Evolutionary conservation across 257 asterid genomes (phyloP).

Genomic region (Avicennia marina): DNA sequence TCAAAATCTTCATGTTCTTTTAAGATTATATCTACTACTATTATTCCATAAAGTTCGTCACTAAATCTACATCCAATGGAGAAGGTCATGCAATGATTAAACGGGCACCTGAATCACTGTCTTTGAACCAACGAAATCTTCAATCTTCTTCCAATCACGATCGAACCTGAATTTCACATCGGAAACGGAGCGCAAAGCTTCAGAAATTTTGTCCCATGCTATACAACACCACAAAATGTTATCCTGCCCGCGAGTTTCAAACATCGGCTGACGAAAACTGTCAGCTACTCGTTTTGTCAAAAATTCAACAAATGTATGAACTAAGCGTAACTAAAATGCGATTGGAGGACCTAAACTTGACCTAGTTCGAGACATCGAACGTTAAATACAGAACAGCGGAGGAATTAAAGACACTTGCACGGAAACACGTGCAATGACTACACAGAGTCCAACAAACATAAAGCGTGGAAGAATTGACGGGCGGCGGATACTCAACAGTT

Average conservation of each 20-base stretch:
- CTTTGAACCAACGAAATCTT: slow-evolving; percentile 80
- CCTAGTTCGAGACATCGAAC: neutral
- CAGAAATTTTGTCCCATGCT: neutral
- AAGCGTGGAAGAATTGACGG: too few species aligned
- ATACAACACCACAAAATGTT: neutral
- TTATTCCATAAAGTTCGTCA: neutral
- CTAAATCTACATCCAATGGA: neutral
- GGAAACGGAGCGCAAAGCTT: neutral
- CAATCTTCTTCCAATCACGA: slow-evolving; percentile 90
- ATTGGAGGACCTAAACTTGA: neutral
- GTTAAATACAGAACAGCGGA: neutral
- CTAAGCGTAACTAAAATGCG: neutral
- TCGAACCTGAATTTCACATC: slow-evolving; percentile 47
- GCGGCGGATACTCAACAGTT: slow-evolving; percentile 23
- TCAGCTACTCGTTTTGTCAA: slow-evolving; percentile 1
- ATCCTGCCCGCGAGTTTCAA: neutral
- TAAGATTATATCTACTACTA: neutral
- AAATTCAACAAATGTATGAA: neutral
- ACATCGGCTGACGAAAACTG: neutral
- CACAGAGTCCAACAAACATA: neutral
- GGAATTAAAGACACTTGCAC: too few species aligned
- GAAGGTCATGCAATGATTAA: neutral
- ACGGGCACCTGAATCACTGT: slow-evolving; percentile 66
- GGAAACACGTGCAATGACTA: too few species aligned
- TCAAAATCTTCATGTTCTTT: neutral